These are phyloP conservation scores for Psidium friedrichsthalianum DNA, from an alignment of 345 rosid species.

Conservation along the genomic window DNA sequence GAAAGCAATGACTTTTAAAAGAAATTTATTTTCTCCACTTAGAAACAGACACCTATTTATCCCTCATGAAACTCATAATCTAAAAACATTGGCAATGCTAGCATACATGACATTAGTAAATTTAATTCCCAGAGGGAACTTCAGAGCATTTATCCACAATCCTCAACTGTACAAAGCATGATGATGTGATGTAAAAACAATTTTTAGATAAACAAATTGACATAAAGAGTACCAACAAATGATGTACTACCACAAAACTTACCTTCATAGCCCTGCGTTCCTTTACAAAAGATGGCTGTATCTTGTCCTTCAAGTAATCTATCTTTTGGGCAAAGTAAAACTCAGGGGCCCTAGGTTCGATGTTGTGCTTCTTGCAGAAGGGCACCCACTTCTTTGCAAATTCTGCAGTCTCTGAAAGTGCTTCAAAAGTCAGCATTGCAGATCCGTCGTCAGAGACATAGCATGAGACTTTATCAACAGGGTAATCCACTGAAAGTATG, in stretches of 20 bases:
- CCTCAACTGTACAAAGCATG: background rate
- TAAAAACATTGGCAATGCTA: background rate
- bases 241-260: background rate
- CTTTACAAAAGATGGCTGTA: conserved; percentile 90
- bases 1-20: background rate
- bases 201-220: background rate
- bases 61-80: background rate
- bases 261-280: conserved; percentile 98
- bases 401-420: conserved; percentile 93
- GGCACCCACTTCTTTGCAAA: conserved; percentile 99
- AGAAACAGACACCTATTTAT: background rate
- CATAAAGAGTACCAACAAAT: background rate
- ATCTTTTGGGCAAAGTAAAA: conserved; percentile 91
- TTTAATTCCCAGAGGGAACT: background rate
- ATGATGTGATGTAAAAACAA: background rate
- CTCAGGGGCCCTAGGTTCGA: conserved; percentile 96
- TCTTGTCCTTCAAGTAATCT: conserved; percentile 90
- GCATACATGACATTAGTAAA: background rate
- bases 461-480: conserved; percentile 94
- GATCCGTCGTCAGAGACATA: conserved; percentile 97
- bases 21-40: background rate
- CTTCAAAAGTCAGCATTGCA: conserved; percentile 91
- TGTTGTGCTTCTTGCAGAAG: conserved; percentile 88
- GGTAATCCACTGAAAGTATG: conserved; percentile 91
- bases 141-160: background rate